phyloP scores from a whole-genome alignment of 352 stramenopile species.

The Globisporangium cystogenes region DNA sequence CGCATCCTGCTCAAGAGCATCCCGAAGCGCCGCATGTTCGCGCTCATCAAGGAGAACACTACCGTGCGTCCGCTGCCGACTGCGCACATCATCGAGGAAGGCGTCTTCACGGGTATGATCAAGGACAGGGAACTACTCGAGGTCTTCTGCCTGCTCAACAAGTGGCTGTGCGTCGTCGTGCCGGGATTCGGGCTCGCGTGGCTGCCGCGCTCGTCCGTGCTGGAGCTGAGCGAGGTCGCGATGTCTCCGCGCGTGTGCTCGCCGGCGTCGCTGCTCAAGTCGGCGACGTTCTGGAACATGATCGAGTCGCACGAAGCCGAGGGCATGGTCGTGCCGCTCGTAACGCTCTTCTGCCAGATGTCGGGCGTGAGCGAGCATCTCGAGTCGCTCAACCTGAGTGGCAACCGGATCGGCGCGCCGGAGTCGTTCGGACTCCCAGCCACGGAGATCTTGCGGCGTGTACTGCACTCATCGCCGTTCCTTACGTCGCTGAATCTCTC shows the following conservation, averaged over 20 bases:
- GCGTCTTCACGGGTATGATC: slow-evolving; percentile 34
- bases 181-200: slow-evolving; percentile 52
- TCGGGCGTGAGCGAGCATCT: slow-evolving; percentile 44
- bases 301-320: slow-evolving; percentile 39
- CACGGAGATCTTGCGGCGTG: slow-evolving; percentile 41
- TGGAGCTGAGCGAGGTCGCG: slow-evolving; percentile 46
- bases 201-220: slow-evolving; percentile 34
- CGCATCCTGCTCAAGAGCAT: slow-evolving; percentile 44
- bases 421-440: slow-evolving; percentile 46
- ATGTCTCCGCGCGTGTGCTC: slow-evolving; percentile 48
- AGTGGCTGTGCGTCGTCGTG: slow-evolving; percentile 48
- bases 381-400: slow-evolving; percentile 48
- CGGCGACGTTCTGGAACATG: slow-evolving; percentile 47
- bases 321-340: slow-evolving; percentile 41
- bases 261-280: slow-evolving; percentile 30
- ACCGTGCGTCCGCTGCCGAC: slow-evolving; percentile 39
- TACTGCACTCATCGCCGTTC: slow-evolving; percentile 54
- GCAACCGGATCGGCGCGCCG: slow-evolving; percentile 50
- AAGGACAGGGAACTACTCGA: slow-evolving; percentile 39
- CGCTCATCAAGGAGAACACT: slow-evolving; percentile 37
- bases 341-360: slow-evolving; percentile 53
- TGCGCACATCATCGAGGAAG: slow-evolving; percentile 32
- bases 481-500: slow-evolving; percentile 43
- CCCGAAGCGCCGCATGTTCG: slow-evolving; percentile 35
- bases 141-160: slow-evolving; percentile 49